A percentile compares a stretch with the other conserved stretches of the same genome.
These are phyloP conservation scores for Pneumocystis canis DNA, from an alignment of 1,139 yeast species.

Conservation along the genomic window DNA sequence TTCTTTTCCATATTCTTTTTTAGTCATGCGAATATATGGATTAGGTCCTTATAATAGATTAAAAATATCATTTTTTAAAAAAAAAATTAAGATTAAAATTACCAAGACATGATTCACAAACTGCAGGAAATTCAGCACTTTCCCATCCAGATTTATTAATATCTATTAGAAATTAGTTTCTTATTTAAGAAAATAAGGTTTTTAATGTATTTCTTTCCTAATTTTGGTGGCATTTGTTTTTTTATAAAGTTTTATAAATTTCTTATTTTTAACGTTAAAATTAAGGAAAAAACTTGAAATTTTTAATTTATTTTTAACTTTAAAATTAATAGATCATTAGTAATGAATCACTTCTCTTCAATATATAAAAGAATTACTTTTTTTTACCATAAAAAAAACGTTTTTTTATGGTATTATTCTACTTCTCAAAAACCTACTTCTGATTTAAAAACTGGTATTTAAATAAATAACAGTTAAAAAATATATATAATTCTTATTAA, in stretches of 20 bases:
- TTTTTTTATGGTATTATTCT: neutral
- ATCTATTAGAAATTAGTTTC: slow-evolving; percentile 14
- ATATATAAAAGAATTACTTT: neutral
- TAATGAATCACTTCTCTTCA: neutral
- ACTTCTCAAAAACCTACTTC: neutral
- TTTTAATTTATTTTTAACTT: too few relatives aligned
- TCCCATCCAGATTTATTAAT: slow-evolving; percentile 27
- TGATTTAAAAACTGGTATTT: neutral
- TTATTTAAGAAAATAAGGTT: slow-evolving; percentile 14
- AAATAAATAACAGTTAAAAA: neutral
- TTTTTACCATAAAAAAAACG: neutral
- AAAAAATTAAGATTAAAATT: too few relatives aligned
- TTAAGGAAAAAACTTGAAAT: too few relatives aligned
- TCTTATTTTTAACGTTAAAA: neutral
- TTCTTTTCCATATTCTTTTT: slow-evolving; percentile 60
- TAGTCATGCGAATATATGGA: slow-evolving; percentile 51
- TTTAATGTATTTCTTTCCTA: neutral
- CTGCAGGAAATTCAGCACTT: slow-evolving; percentile 33
- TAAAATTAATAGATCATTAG: too few relatives aligned
- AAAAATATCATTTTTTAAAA: slow-evolving; percentile 29
- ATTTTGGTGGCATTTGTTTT: neutral
- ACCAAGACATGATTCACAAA: slow-evolving; percentile 13
- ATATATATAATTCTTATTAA: neutral
- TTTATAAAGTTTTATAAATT: neutral
- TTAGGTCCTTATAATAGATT: slow-evolving; percentile 55